phyloP scores from a whole-genome alignment of 2,329 filamentous ascomycete genomes.

The Neonectria faginata region DNA sequence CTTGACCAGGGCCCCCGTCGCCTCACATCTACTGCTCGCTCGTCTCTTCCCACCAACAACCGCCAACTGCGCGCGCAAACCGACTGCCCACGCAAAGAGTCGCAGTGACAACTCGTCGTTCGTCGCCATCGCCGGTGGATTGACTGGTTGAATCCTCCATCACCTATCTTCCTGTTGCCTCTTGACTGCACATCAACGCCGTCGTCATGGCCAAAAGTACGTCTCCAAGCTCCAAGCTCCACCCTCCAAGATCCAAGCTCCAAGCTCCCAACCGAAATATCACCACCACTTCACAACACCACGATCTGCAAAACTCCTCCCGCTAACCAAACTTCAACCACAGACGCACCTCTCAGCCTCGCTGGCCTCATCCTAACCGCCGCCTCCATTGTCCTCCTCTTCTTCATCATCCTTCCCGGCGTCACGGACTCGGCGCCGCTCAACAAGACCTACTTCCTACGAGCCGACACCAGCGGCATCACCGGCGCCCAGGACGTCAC shows the following conservation, averaged over 20 bases:
- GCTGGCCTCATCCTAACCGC: slow-evolving; percentile 62
- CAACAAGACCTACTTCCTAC: slow-evolving; percentile 85
- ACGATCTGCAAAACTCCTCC: neutral
- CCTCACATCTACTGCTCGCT: neutral
- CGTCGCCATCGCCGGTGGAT: neutral
- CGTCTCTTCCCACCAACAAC: neutral
- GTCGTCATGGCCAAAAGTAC: slow-evolving; percentile 43
- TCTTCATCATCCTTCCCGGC: slow-evolving; percentile 70
- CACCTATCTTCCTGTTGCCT: slow-evolving; percentile 1
- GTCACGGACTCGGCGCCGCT: slow-evolving; percentile 66
- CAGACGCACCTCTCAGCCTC: slow-evolving; percentile 57
- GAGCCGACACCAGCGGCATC: slow-evolving; percentile 80
- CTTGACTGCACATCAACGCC: slow-evolving; percentile 3
- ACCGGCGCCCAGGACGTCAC: slow-evolving; percentile 73
- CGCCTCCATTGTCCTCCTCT: slow-evolving; percentile 64
- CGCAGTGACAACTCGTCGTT: neutral
- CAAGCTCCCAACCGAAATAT: neutral
- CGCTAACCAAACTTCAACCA: slow-evolving; percentile 12
- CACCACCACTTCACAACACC: neutral
- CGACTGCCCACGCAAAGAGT: neutral
- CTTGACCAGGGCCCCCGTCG: slow-evolving; percentile 8
- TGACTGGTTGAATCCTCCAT: slow-evolving; percentile 10
- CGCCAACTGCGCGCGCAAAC: slow-evolving; percentile 1
- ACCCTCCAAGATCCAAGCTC: no score
- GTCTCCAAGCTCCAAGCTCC: neutral